Conservation (phyloP, 1,139 yeast genomes). For the Suhomyces atakaporum region DNA sequence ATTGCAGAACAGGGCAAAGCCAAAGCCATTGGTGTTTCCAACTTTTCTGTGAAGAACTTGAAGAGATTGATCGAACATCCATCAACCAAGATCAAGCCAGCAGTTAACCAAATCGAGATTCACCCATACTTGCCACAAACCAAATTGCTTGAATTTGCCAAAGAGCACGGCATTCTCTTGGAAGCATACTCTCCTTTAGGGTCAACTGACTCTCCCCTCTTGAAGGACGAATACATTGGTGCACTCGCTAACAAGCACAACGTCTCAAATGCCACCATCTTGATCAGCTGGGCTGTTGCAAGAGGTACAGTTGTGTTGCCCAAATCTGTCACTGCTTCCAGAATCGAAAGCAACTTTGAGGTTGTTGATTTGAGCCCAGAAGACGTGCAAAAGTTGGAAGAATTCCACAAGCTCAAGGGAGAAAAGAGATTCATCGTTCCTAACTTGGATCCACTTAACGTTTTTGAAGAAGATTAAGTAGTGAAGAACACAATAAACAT, state of each 20-base stretch:
- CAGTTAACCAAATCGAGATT: constrained; percentile 23
- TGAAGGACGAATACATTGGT: constrained; percentile 17
- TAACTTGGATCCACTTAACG: constrained; percentile 18
- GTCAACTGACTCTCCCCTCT: constrained; percentile 22
- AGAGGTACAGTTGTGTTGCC: constrained; percentile 27
- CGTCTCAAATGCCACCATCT: constrained; percentile 18
- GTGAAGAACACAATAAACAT: too few species aligned
- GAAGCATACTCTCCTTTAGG: constrained; percentile 29
- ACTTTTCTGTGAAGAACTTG: constrained; percentile 20
- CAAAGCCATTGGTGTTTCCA: constrained; percentile 24
- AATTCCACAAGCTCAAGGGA: constrained; percentile 18
- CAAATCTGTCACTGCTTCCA: constrained; percentile 20
- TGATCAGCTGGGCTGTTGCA: constrained; percentile 25
- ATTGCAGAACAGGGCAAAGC: constrained; percentile 16
- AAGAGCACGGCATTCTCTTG: constrained; percentile 18
- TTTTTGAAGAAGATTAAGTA: constrained; percentile 14
- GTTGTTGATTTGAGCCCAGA: constrained; percentile 17
- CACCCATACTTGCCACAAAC: constrained; percentile 27
- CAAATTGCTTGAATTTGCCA: constrained; percentile 18
- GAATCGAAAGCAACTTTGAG: constrained; percentile 21
- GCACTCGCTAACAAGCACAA: constrained; percentile 20
- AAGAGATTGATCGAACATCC: constrained; percentile 19
- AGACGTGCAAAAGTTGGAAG: constrained; percentile 19
- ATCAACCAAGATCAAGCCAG: constrained; percentile 20
- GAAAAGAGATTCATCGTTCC: constrained; percentile 19